Evolutionary conservation across 2,329 filamentous ascomycete species (phyloP).

Genomic region (Clarireedia paspali): DNA sequence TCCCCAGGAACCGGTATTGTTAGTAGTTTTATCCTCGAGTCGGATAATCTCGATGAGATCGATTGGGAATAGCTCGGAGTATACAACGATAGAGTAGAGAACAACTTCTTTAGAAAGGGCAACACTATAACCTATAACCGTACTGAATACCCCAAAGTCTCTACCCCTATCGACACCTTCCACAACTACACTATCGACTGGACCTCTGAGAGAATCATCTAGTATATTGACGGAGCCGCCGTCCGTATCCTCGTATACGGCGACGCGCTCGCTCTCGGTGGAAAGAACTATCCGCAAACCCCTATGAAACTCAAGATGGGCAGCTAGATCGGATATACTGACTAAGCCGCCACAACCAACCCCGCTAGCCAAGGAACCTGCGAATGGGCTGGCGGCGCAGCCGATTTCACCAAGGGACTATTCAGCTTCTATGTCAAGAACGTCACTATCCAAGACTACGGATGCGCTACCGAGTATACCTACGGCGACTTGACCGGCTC

Average conservation of each 20-base stretch:
- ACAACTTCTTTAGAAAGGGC: slow-evolving; percentile 48
- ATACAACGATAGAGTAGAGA: slow-evolving; percentile 33
- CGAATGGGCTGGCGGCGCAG: slow-evolving; percentile 57
- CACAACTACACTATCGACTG: slow-evolving; percentile 65
- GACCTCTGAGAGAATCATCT: slow-evolving; percentile 50
- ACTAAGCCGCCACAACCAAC: slow-evolving; percentile 33
- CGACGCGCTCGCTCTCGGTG: slow-evolving; percentile 39
- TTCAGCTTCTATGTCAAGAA: slow-evolving; percentile 44
- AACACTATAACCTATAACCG: slow-evolving; percentile 44
- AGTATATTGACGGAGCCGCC: slow-evolving; percentile 46
- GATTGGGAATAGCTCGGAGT: slow-evolving; percentile 39
- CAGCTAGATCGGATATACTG: slow-evolving; percentile 38
- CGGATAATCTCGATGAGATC: slow-evolving; percentile 45
- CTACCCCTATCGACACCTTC: slow-evolving; percentile 31
- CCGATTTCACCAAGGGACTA: slow-evolving; percentile 37
- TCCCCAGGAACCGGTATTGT: slow-evolving; percentile 42
- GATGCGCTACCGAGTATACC: slow-evolving; percentile 41
- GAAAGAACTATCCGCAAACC: slow-evolving; percentile 58
- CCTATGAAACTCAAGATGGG: slow-evolving; percentile 61
- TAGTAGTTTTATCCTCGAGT: slow-evolving; percentile 41
- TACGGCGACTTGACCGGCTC: slow-evolving; percentile 41
- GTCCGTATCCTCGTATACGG: slow-evolving; percentile 40
- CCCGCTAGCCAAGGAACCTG: slow-evolving; percentile 48
- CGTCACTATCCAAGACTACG: slow-evolving; percentile 43
- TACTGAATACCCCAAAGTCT: slow-evolving; percentile 33